Evolutionary conservation across 257 asterid species (phyloP).

Genomic region (Plantago major): DNA sequence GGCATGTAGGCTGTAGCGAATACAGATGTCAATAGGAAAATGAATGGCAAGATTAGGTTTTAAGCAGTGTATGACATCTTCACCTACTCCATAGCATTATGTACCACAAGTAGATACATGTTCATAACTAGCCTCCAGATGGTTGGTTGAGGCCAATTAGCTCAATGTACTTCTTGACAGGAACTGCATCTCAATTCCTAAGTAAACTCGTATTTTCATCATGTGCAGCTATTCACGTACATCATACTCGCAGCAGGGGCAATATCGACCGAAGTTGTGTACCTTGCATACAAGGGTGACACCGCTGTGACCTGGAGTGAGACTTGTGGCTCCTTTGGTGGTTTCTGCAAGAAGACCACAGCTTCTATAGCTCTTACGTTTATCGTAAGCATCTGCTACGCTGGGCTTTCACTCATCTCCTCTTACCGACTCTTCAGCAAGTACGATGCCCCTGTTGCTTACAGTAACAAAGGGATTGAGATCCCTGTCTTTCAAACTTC

Average conservation of each 20-base stretch:
- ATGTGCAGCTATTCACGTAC: constrained; percentile 65
- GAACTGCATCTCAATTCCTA: background rate
- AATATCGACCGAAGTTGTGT: constrained; percentile 65
- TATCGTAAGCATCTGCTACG: constrained; percentile 57
- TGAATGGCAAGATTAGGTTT: too few relatives aligned
- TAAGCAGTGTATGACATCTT: too few relatives aligned
- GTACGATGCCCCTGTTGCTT: constrained; percentile 63
- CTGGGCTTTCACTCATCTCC: constrained; percentile 61
- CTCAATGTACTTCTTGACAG: too few relatives aligned
- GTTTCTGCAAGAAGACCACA: constrained; percentile 73
- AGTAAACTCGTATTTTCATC: background rate
- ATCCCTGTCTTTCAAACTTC: constrained; percentile 24
- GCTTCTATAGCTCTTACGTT: constrained; percentile 63
- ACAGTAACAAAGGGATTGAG: constrained; percentile 43
- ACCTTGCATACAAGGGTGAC: constrained; percentile 79
- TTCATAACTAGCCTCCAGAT: too few relatives aligned
- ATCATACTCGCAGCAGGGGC: constrained; percentile 71
- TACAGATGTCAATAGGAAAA: too few relatives aligned
- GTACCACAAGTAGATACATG: too few relatives aligned
- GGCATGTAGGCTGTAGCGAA: too few relatives aligned
- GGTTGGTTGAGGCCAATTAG: too few relatives aligned
- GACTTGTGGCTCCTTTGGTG: constrained; percentile 59
- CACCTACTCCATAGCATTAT: too few relatives aligned
- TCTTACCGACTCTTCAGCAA: constrained; percentile 84
- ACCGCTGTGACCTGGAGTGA: constrained; percentile 56